phyloP scores from a whole-genome alignment of 495 filamentous ascomycete species.

The Podospora sp. region DNA sequence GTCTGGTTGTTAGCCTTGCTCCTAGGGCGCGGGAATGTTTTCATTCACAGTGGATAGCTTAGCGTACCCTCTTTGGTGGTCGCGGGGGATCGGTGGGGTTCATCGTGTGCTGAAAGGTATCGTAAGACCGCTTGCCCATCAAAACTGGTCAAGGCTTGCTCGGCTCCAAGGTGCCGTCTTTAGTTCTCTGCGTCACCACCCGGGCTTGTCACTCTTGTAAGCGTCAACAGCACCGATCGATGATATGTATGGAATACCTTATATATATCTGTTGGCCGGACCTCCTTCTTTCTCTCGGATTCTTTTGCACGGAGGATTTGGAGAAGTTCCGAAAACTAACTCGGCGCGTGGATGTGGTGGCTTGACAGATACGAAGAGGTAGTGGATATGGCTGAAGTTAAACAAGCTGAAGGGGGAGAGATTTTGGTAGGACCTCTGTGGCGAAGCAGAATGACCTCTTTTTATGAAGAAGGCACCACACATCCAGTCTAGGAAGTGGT shows the following conservation, averaged over 20 bases:
- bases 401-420: too few species aligned
- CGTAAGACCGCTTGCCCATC: conserved; percentile 5
- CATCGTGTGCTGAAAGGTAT: neutral
- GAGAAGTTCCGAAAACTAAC: too few species aligned
- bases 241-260: too few species aligned
- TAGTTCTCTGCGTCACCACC: neutral
- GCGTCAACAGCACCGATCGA: too few species aligned
- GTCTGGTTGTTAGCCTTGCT: neutral
- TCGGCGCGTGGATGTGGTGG: too few species aligned
- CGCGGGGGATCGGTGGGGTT: neutral
- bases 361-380: too few species aligned
- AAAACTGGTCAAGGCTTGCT: neutral
- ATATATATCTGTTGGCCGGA: too few species aligned
- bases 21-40: neutral
- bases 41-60: neutral
- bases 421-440: too few species aligned
- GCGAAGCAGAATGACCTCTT: neutral
- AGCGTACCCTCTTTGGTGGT: neutral
- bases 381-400: too few species aligned
- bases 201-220: too few species aligned
- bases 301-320: too few species aligned
- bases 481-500: neutral
- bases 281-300: too few species aligned
- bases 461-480: neutral
- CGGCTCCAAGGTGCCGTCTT: neutral